Conservation (phyloP, 108 stramenopile species). For the Cyclotella choctawhatcheeana region DNA sequence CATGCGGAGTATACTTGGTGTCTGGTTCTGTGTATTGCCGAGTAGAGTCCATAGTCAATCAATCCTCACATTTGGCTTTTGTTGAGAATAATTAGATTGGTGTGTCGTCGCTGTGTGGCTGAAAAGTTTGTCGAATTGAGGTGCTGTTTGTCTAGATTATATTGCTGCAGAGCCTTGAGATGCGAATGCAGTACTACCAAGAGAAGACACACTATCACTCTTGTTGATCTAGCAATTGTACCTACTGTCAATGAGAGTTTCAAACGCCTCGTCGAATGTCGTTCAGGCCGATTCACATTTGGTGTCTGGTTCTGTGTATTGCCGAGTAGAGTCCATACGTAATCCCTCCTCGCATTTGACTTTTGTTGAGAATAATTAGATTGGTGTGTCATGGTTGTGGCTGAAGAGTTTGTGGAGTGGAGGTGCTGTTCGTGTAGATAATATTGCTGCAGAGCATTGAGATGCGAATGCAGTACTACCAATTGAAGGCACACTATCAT, state of each 20-base stretch:
- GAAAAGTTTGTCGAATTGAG: too few relatives aligned
- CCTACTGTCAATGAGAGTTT: conserved; percentile 17
- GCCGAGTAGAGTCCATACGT: neutral
- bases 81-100: too few relatives aligned
- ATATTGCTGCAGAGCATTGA: conserved; percentile 11
- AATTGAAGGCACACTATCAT: conserved; percentile 24
- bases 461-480: conserved; percentile 13
- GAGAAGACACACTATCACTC: conserved; percentile 28
- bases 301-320: neutral
- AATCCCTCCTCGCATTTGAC: neutral
- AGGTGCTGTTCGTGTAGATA: too few relatives aligned
- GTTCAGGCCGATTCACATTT: conserved; percentile 7
- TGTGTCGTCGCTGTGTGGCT: too few relatives aligned
- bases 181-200: conserved; percentile 9
- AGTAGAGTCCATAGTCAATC: too few relatives aligned
- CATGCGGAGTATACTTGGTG: too few relatives aligned
- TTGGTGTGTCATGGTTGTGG: conserved; percentile 40
- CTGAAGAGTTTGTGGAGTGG: too few relatives aligned
- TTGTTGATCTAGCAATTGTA: conserved; percentile 4
- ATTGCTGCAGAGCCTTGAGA: conserved; percentile 13
- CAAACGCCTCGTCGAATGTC: neutral
- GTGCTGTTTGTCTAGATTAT: too few relatives aligned
- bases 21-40: too few relatives aligned
- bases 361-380: too few relatives aligned
- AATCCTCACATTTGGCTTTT: too few relatives aligned